These are phyloP conservation scores for Aspergillus sclerotialis DNA, from an alignment of 2,329 filamentous ascomycete genomes.

Conservation along the genomic window DNA sequence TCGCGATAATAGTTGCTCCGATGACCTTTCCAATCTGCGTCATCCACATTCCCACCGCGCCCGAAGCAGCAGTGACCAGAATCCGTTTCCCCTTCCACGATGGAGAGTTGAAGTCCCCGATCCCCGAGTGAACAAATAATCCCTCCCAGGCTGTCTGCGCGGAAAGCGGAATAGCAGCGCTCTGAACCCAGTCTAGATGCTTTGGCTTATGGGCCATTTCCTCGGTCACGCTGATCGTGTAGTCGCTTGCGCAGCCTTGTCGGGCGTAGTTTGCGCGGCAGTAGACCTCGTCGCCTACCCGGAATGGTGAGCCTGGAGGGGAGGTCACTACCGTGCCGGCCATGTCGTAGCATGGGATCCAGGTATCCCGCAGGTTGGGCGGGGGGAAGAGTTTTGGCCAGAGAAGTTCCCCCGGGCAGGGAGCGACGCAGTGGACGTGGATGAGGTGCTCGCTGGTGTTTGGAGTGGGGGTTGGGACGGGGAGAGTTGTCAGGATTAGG, in stretches of 20 bases:
- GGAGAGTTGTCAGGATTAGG: slow-evolving; percentile 1
- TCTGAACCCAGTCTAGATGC: slow-evolving; percentile 28
- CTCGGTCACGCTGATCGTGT: slow-evolving; percentile 24
- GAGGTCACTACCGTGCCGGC: slow-evolving; percentile 32
- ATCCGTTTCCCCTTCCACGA: slow-evolving; percentile 30
- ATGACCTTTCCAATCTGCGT: slow-evolving; percentile 24
- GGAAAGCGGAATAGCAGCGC: slow-evolving; percentile 34
- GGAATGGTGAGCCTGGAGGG: slow-evolving; percentile 30
- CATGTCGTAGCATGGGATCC: slow-evolving; percentile 38
- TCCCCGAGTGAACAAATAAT: slow-evolving; percentile 33
- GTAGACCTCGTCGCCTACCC: slow-evolving; percentile 33
- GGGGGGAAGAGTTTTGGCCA: slow-evolving; percentile 32
- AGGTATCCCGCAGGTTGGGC: slow-evolving; percentile 13
- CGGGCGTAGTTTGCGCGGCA: slow-evolving; percentile 28
- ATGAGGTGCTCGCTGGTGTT: slow-evolving; percentile 32
- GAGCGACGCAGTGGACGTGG: slow-evolving; percentile 30
- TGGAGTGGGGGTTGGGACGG: slow-evolving; percentile 15
- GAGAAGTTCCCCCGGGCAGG: slow-evolving; percentile 37
- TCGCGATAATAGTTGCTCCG: slow-evolving; percentile 34
- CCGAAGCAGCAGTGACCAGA: slow-evolving; percentile 39
- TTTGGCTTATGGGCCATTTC: slow-evolving; percentile 33
- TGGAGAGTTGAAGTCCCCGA: slow-evolving; percentile 6
- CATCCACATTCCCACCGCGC: slow-evolving; percentile 40
- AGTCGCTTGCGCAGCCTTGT: slow-evolving; percentile 32
- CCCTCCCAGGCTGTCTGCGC: slow-evolving; percentile 40